Conservation (phyloP, 192 early-diverging fungal species). For the Podila horticola region DNA sequence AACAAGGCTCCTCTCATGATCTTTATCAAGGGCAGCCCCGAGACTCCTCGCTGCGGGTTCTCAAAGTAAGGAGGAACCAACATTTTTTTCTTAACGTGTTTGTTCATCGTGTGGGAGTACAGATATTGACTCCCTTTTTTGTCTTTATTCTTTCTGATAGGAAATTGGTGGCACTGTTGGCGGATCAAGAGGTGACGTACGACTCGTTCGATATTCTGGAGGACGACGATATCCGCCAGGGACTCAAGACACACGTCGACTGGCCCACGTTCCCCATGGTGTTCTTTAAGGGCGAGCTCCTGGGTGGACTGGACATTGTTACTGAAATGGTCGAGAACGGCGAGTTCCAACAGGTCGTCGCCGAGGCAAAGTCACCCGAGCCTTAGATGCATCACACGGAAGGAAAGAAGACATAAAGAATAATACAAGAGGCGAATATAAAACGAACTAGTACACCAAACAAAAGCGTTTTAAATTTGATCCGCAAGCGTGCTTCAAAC, state of each 20-base stretch:
- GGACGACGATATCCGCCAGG: conserved; percentile 93
- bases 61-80: conserved; percentile 56
- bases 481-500: no score
- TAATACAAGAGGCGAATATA: not conserved
- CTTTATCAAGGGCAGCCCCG: conserved; percentile 97
- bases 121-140: not conserved
- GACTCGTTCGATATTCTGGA: conserved; percentile 93
- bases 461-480: no score
- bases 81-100: not conserved
- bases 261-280: conserved; percentile 98
- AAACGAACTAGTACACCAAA: no score
- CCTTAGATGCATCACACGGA: not conserved
- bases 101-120: not conserved
- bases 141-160: conserved; percentile 21
- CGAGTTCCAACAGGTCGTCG: conserved; percentile 73
- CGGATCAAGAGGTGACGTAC: conserved; percentile 78
- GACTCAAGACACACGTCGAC: conserved; percentile 87
- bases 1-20: conserved; percentile 84
- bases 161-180: conserved; percentile 81
- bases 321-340: conserved; percentile 87
- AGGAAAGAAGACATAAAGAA: not conserved
- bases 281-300: conserved; percentile 90
- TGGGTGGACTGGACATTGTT: conserved; percentile 96
- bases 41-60: conserved; percentile 94
- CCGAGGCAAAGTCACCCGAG: conserved; percentile 52